Evolutionary conservation across 805 yeast genomes (phyloP).

Genomic region (Nematodospora valgi): DNA sequence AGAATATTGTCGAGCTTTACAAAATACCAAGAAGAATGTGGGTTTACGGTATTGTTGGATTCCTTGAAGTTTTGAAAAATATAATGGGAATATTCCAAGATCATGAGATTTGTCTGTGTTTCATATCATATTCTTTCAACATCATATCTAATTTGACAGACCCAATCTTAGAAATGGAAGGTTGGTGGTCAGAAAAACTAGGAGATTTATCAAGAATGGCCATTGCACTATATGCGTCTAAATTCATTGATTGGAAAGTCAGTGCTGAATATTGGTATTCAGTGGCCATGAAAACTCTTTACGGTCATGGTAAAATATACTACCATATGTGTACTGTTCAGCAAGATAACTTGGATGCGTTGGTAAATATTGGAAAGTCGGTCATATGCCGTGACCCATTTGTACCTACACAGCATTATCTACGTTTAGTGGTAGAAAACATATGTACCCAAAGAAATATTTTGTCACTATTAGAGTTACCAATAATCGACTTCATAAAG

Average conservation of each 20-base stretch:
- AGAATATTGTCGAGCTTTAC: slow-evolving; percentile 71
- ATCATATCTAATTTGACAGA: slow-evolving; percentile 53
- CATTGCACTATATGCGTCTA: slow-evolving; percentile 75
- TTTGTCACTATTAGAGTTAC: slow-evolving; percentile 55
- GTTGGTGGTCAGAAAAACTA: slow-evolving; percentile 80
- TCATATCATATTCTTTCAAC: slow-evolving; percentile 68
- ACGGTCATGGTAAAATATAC: slow-evolving; percentile 82
- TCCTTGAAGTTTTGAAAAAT: slow-evolving; percentile 71
- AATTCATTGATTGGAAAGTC: slow-evolving; percentile 81
- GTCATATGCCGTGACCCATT: slow-evolving; percentile 80
- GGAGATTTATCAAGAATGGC: slow-evolving; percentile 89
- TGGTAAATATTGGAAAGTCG: slow-evolving; percentile 74
- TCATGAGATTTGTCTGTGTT: slow-evolving; percentile 75
- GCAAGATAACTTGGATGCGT: slow-evolving; percentile 70
- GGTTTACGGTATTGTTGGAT: slow-evolving; percentile 84
- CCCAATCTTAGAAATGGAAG: slow-evolving; percentile 54
- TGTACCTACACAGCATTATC: slow-evolving; percentile 77
- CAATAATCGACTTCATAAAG: slow-evolving; percentile 59
- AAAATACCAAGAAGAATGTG: slow-evolving; percentile 77
- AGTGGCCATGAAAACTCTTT: slow-evolving; percentile 66
- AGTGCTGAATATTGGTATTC: slow-evolving; percentile 83
- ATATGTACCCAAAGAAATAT: slow-evolving; percentile 64
- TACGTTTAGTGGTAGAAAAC: slow-evolving; percentile 74
- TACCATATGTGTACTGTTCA: slow-evolving; percentile 88
- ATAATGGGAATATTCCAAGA: slow-evolving; percentile 70